A percentile compares a stretch with the other conserved stretches of the same genome.
These are phyloP conservation scores for Papilionanthe hybrid DNA, from an alignment of 116 monocot genomes.

Conservation along the genomic window DNA sequence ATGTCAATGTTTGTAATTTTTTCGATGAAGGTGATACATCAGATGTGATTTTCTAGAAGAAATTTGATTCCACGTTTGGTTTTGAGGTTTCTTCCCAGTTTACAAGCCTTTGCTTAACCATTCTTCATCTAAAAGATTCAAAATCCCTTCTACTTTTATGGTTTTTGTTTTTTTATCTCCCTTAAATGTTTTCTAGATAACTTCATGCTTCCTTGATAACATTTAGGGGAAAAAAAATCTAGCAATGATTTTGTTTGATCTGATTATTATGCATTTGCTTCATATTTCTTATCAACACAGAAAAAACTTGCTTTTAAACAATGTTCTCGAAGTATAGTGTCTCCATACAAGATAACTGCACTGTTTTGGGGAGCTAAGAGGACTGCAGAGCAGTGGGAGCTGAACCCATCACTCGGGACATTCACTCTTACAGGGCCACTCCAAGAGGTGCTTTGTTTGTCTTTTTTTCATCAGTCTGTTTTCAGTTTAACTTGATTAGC, in stretches of 20 bases:
- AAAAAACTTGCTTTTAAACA: slow-evolving; percentile 8
- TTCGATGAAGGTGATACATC: too few relatives aligned
- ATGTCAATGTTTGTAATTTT: background rate
- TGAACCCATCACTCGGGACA: slow-evolving; percentile 49
- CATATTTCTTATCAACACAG: slow-evolving; percentile 16
- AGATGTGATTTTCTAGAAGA: background rate
- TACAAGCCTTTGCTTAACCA: background rate
- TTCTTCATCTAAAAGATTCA: background rate
- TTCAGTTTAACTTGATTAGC: background rate
- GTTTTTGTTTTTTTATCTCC: background rate
- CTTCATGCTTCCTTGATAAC: background rate
- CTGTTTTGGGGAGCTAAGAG: slow-evolving; percentile 73
- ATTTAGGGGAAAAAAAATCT: background rate
- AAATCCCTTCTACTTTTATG: background rate
- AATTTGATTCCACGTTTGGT: background rate
- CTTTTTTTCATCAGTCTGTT: background rate
- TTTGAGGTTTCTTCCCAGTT: background rate
- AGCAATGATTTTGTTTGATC: background rate
- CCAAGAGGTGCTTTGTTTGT: slow-evolving; percentile 45
- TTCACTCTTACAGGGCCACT: slow-evolving; percentile 42
- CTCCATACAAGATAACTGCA: slow-evolving; percentile 41
- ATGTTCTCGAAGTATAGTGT: background rate
- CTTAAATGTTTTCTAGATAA: background rate
- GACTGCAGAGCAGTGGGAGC: slow-evolving; percentile 19
- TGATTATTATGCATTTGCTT: slow-evolving; percentile 1